Evolutionary conservation across 1,139 yeast species (phyloP), one percentile per base, ranked within the genome.

Genomic region (Blastobotrys serpentis): DNA sequence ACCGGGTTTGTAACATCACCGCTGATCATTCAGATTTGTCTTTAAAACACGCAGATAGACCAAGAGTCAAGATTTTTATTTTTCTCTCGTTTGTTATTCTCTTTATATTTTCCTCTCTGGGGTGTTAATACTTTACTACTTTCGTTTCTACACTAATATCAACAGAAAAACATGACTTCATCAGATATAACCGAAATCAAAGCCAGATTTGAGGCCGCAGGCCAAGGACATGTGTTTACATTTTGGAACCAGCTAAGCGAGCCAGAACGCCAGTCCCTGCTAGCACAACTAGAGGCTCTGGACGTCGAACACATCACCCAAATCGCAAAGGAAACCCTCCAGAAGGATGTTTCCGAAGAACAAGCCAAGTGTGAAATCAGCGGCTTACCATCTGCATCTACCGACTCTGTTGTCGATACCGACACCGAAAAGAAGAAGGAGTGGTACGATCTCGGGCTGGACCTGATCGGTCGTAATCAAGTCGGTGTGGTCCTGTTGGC

Each of bases 401-500:
- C 69, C 18, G 73, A 67, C 17, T 67, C 73, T 5, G 52, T 67
- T 10, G 55, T 71, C 10, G 60, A 59, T 30, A 52, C 56, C 10
- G 56, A 52, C 23, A 42, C 52, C 5, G 58, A 49, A 26, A 44
- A 54, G 30, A 47, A 51, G 16, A 42, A 48, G 22, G 58, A 65
- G 16, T 90, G 95, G 89, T 61, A 65, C 26, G 57, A 68, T 1
- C 52, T 69, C 14, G 99, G 99, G 11, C 68, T 84, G 40, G 71
- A 79, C 32, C 85, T 94, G 34, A 84, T 92, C 52, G 69, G 79
- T 25, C 65, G 72, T 22, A 84, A 84, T 56, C 79, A 85, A 61
- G 98, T 90, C 17, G 98, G 89, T 21, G 92, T 92, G 6, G 75
- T 92, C 42, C 75, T 92, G 50, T 83, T 92, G 85, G 97, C 98